phyloP scores from a whole-genome alignment of 345 rosid genomes.

The Luvunga scandens region DNA sequence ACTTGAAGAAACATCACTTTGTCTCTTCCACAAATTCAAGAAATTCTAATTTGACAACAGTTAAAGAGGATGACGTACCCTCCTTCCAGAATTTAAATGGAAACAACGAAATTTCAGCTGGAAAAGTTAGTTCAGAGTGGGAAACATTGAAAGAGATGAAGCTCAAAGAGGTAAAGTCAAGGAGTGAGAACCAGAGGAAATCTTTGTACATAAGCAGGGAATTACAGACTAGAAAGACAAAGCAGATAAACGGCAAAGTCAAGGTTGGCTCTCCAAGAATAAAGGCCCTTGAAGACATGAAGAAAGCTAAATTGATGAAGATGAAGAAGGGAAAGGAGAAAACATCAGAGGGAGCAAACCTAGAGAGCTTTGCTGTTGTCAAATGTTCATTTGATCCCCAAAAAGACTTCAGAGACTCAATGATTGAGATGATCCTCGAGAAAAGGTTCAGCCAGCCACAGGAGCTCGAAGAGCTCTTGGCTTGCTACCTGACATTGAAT shows the following conservation, averaged over 20 bases:
- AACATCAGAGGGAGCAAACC: slow-evolving; percentile 23
- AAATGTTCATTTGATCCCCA: slow-evolving; percentile 74
- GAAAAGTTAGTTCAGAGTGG: slow-evolving; percentile 30
- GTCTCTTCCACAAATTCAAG: slow-evolving; percentile 17
- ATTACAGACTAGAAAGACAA: slow-evolving; percentile 39
- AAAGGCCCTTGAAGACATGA: slow-evolving; percentile 60
- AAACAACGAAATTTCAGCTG: neutral
- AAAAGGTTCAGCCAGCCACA: slow-evolving; percentile 51
- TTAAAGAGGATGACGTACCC: slow-evolving; percentile 24
- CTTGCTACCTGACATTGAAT: slow-evolving; percentile 79
- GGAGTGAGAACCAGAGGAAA: slow-evolving; percentile 61
- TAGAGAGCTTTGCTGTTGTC: slow-evolving; percentile 68
- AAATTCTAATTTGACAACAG: slow-evolving; percentile 17
- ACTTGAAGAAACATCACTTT: slow-evolving; percentile 12
- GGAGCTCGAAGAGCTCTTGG: slow-evolving; percentile 81
- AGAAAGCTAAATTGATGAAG: slow-evolving; percentile 48
- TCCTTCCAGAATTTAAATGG: slow-evolving; percentile 14
- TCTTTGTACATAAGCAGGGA: slow-evolving; percentile 59
- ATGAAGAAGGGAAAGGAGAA: slow-evolving; percentile 40
- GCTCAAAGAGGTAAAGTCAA: slow-evolving; percentile 41
- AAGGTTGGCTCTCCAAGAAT: slow-evolving; percentile 62
- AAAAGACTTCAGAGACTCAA: slow-evolving; percentile 80
- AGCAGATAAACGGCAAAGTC: slow-evolving; percentile 42
- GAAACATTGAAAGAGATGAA: slow-evolving; percentile 44
- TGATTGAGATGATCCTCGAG: slow-evolving; percentile 87